A percentile compares a stretch with the other conserved stretches of the same genome.
Conservation (phyloP, 1,284 basidiomycete species). For the Ustilago cynodontis region DNA sequence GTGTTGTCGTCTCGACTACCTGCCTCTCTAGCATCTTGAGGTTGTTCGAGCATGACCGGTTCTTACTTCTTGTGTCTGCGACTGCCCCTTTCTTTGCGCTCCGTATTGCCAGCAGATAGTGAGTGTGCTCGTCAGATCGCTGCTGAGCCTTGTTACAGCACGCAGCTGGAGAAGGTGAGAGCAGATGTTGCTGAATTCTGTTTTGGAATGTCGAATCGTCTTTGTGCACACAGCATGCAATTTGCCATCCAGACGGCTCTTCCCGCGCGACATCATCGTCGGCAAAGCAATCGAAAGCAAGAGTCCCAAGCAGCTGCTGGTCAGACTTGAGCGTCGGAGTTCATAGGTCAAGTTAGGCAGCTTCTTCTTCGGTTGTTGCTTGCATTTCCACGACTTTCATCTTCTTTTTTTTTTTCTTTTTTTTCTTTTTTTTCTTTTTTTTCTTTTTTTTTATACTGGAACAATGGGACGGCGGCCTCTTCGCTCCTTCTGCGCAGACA, state of each 20-base stretch:
- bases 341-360: background rate
- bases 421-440: background rate
- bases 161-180: no score
- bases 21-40: no score
- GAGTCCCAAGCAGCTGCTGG: background rate
- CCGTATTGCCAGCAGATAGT: no score
- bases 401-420: constrained; percentile 2
- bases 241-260: background rate
- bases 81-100: no score
- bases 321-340: background rate
- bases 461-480: background rate
- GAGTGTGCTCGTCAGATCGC: no score
- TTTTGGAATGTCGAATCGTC: background rate
- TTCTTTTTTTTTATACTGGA: no score
- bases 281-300: background rate
- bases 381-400: background rate
- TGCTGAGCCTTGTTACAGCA: no score
- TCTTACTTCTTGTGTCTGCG: no score
- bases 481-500: background rate
- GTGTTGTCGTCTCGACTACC: background rate
- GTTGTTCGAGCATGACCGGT: no score
- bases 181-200: background rate
- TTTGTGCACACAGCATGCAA: background rate
- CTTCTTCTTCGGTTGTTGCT: no score
- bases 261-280: constrained; percentile 1